A percentile compares a stretch with the other conserved stretches of the same genome.
phyloP scores from a whole-genome alignment of 208 protist genomes.

The Trypanosoma avium region DNA sequence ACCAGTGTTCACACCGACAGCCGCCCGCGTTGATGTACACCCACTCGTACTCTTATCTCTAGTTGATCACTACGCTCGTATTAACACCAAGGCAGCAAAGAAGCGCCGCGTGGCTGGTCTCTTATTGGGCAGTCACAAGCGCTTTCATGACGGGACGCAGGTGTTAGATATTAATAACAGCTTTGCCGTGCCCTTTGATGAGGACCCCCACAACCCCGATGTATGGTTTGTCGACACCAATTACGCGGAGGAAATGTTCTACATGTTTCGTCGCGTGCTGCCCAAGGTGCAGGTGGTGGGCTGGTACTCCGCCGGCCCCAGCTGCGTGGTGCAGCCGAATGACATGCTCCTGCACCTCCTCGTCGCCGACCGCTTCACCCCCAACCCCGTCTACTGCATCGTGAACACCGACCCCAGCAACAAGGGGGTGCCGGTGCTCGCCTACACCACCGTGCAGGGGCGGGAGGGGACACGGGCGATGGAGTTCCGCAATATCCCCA shows the following conservation, averaged over 20 bases:
- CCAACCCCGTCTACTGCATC: slow-evolving; percentile 92
- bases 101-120: slow-evolving; percentile 97
- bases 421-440: slow-evolving; percentile 87
- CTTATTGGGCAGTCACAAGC: slow-evolving; percentile 92
- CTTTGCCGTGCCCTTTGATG: slow-evolving; percentile 99
- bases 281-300: slow-evolving; percentile 98
- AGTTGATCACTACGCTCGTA: slow-evolving; percentile 99
- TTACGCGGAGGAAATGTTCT: slow-evolving; percentile 97
- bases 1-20: slow-evolving; percentile 41
- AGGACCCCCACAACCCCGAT: slow-evolving; percentile 95
- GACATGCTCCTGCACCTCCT: slow-evolving; percentile 98
- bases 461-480: slow-evolving; percentile 72
- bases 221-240: slow-evolving; percentile 99
- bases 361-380: slow-evolving; percentile 90
- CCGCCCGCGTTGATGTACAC: slow-evolving; percentile 95
- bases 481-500: slow-evolving; percentile 91
- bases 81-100: slow-evolving; percentile 86
- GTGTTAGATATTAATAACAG: slow-evolving; percentile 95
- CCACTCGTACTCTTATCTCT: slow-evolving; percentile 98
- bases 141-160: slow-evolving; percentile 44
- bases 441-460: slow-evolving; percentile 89
- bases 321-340: slow-evolving; percentile 91
- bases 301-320: slow-evolving; percentile 99
- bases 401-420: slow-evolving; percentile 90
- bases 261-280: slow-evolving; percentile 99